phyloP scores from a whole-genome alignment of 2,329 filamentous ascomycete species.

The Keithomyces neogunnii region DNA sequence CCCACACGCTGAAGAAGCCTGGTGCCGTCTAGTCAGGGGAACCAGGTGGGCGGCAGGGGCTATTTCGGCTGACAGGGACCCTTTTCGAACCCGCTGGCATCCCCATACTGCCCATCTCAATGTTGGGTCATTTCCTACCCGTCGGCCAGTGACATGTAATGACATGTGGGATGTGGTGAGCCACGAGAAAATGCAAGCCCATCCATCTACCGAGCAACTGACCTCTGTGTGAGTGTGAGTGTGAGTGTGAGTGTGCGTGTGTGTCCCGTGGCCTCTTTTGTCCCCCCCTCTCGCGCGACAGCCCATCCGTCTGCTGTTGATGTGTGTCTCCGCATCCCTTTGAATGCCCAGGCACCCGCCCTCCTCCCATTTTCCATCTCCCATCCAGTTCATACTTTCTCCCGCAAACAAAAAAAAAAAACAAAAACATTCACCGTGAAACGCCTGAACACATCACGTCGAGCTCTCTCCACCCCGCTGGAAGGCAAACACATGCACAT shows the following conservation, averaged over 20 bases:
- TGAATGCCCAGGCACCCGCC: background rate
- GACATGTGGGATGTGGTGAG: too few species aligned
- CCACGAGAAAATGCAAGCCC: too few species aligned
- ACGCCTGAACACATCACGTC: background rate
- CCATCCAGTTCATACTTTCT: background rate
- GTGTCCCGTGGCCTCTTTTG: background rate
- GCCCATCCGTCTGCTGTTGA: background rate
- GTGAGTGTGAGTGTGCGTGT: background rate
- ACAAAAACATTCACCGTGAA: background rate
- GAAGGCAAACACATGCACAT: background rate
- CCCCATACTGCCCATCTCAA: too few species aligned
- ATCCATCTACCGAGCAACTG: too few species aligned
- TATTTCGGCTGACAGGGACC: slow-evolving; percentile 3
- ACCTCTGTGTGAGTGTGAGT: too few species aligned
- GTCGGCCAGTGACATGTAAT: background rate
- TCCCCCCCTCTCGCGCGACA: background rate
- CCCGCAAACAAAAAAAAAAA: background rate
- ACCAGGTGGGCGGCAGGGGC: background rate
- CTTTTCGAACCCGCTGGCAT: background rate
- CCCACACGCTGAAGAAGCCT: slow-evolving; percentile 3
- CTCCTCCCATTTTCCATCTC: background rate
- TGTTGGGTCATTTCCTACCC: too few species aligned
- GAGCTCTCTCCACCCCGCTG: background rate
- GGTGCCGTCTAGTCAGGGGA: background rate
- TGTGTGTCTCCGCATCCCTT: background rate